Conservation (phyloP, 805 yeast species). For the Cyberlindnera mycetangii region DNA sequence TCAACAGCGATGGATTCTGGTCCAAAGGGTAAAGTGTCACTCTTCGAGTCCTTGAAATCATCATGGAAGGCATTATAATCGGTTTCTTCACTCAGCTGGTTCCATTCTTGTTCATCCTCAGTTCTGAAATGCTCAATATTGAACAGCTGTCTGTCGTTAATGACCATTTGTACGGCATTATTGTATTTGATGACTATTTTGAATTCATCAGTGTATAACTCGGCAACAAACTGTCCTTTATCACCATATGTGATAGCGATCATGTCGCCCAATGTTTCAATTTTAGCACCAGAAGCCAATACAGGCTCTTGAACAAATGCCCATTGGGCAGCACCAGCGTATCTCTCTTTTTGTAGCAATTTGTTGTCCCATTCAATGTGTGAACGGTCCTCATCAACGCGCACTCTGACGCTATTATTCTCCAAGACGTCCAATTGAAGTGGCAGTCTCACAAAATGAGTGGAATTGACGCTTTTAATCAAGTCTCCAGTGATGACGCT, state of each 20-base stretch:
- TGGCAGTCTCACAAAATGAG: slow-evolving; percentile 45
- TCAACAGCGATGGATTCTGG: slow-evolving; percentile 91
- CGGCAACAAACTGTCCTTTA: slow-evolving; percentile 38
- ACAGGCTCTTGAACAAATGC: slow-evolving; percentile 41
- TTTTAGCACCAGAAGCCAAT: slow-evolving; percentile 7
- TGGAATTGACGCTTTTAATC: slow-evolving; percentile 41
- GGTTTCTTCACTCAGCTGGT: slow-evolving; percentile 56
- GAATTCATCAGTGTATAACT: slow-evolving; percentile 46
- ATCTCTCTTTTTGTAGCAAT: slow-evolving; percentile 47
- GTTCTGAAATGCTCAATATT: slow-evolving; percentile 82
- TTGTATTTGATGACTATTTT: slow-evolving; percentile 46
- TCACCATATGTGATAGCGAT: slow-evolving; percentile 36
- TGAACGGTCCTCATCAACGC: slow-evolving; percentile 57
- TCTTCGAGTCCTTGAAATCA: slow-evolving; percentile 59
- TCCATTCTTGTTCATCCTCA: slow-evolving; percentile 37
- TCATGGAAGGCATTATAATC: slow-evolving; percentile 69
- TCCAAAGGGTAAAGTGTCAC: slow-evolving; percentile 70
- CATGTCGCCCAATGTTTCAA: slow-evolving; percentile 22
- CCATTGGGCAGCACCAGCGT: slow-evolving; percentile 57
- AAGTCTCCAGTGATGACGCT: slow-evolving; percentile 45
- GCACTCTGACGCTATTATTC: slow-evolving; percentile 57
- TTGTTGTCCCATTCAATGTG: slow-evolving; percentile 22
- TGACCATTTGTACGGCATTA: slow-evolving; percentile 44
- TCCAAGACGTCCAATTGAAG: slow-evolving; percentile 55
- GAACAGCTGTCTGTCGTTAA: slow-evolving; percentile 69